These are phyloP conservation scores for Solanum appendiculatum DNA, from an alignment of 257 asterid genomes.

Conservation along the genomic window DNA sequence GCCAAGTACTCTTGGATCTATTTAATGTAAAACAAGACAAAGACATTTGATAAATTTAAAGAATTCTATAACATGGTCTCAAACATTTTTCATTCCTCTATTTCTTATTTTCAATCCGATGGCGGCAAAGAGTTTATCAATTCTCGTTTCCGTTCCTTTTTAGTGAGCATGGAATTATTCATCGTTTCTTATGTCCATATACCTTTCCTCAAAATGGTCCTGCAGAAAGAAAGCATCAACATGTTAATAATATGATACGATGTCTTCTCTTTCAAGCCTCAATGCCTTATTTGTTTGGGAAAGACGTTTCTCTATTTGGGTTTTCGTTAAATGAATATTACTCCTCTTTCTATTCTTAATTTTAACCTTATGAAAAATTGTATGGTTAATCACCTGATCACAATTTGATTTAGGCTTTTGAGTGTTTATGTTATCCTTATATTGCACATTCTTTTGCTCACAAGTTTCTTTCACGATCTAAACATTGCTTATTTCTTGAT, in stretches of 20 bases:
- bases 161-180: no score
- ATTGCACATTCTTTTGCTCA: not conserved
- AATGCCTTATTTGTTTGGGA: not conserved
- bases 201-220: no score
- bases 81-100: no score
- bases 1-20: no score
- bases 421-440: not conserved
- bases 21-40: no score
- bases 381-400: not conserved
- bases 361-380: not conserved
- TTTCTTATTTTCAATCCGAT: no score
- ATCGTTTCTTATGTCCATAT: no score
- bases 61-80: no score
- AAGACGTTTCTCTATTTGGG: not conserved
- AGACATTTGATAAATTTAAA: no score
- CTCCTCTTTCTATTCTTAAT: not conserved
- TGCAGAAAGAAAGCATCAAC: no score
- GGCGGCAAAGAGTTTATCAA: no score
- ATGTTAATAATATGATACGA: not conserved
- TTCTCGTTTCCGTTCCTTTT: not conserved
- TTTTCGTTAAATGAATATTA: not conserved
- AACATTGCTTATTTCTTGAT: not conserved
- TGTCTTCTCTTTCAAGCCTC: not conserved
- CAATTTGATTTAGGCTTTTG: not conserved
- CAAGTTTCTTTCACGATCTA: not conserved